Percentiles rank a stretch among this genome's conserved stretches.
Evolutionary conservation across 768 basidiomycete species (phyloP).

Genomic region (Mycena vulgaris): DNA sequence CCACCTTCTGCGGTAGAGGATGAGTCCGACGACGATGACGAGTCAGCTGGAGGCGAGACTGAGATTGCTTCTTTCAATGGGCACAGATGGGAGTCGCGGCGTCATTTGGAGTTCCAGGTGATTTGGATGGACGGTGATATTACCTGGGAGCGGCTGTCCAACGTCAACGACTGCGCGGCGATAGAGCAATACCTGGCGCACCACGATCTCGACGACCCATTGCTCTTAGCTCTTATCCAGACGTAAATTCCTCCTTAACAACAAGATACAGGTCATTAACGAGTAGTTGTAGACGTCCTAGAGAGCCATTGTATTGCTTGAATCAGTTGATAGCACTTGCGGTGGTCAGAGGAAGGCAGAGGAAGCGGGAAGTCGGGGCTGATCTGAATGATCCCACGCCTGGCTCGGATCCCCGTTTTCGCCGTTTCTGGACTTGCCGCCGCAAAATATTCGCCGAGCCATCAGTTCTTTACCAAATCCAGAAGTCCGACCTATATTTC

Average conservation of each 20-base stretch:
- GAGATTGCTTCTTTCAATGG: conserved; percentile 10
- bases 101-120: conserved; percentile 24
- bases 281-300: conserved; percentile 4
- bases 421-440: too few relatives aligned
- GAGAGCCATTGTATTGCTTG: neutral
- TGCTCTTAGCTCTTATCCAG: conserved; percentile 3
- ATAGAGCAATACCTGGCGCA: conserved; percentile 14
- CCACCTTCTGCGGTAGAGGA: neutral
- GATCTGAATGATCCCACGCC: neutral
- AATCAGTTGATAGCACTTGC: neutral
- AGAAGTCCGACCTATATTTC: too few relatives aligned
- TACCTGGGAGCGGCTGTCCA: conserved; percentile 32
- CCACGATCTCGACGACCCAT: conserved; percentile 13
- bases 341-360: neutral
- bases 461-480: too few relatives aligned
- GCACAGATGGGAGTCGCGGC: conserved; percentile 4
- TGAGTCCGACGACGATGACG: conserved; percentile 15
- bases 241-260: neutral
- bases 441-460: too few relatives aligned
- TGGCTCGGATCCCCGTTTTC: too few relatives aligned
- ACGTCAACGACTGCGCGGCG: conserved; percentile 26
- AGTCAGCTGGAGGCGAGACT: conserved; percentile 7
- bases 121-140: conserved; percentile 24
- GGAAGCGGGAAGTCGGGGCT: neutral
- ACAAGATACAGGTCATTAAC: neutral